phyloP scores from a whole-genome alignment of 768 basidiomycete genomes.

The Daedaleopsis sinensis region DNA sequence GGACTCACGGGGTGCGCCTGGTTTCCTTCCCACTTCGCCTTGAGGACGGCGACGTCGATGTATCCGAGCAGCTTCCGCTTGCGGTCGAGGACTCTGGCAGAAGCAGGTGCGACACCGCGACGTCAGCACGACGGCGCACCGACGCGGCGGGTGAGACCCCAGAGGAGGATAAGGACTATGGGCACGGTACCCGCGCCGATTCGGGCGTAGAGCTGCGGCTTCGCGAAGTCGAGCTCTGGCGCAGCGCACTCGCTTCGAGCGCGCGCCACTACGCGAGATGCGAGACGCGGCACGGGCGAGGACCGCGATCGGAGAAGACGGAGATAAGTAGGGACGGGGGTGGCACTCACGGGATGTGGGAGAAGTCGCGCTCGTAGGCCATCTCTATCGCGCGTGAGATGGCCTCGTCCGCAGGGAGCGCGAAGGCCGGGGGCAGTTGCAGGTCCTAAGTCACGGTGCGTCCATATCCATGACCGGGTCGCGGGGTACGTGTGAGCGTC shows the following conservation, averaged over 20 bases:
- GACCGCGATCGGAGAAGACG: not conserved
- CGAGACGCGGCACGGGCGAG: not conserved
- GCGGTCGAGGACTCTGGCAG: slow-evolving; percentile 69
- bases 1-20: slow-evolving; percentile 68
- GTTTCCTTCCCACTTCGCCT: slow-evolving; percentile 77
- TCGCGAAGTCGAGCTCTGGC: not conserved
- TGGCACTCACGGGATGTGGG: slow-evolving; percentile 78
- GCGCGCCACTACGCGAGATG: too few species aligned
- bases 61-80: slow-evolving; percentile 82
- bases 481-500: not conserved
- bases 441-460: slow-evolving; percentile 53
- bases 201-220: not conserved
- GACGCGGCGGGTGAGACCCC: not conserved
- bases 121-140: not conserved
- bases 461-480: not conserved
- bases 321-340: not conserved
- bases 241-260: too few species aligned
- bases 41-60: slow-evolving; percentile 75
- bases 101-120: not conserved
- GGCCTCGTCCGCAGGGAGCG: slow-evolving; percentile 69
- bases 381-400: slow-evolving; percentile 80
- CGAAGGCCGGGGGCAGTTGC: slow-evolving; percentile 87
- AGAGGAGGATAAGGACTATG: too few species aligned
- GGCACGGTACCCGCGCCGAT: too few species aligned
- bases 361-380: slow-evolving; percentile 94